Evolutionary conservation across 108 stramenopile genomes (phyloP).

Genomic region (Stephanodiscus triporus): DNA sequence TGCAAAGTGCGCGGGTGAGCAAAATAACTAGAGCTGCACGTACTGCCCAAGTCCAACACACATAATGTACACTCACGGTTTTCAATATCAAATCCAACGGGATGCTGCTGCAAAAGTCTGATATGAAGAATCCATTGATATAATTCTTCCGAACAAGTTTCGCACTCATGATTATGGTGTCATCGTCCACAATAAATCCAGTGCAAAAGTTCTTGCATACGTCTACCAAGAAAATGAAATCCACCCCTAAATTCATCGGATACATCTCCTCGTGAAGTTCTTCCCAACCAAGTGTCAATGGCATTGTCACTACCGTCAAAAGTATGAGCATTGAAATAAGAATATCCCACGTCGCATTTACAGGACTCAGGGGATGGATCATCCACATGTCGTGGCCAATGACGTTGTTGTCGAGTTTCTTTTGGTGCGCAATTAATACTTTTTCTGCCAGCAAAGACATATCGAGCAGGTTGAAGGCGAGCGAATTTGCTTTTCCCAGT

Average conservation of each 20-base stretch:
- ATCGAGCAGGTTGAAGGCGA: slow-evolving; percentile 32
- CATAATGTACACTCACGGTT: slow-evolving; percentile 23
- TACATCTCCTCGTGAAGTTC: slow-evolving; percentile 48
- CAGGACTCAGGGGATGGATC: slow-evolving; percentile 52
- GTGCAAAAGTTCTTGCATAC: slow-evolving; percentile 74
- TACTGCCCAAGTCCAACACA: background rate
- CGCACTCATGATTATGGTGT: slow-evolving; percentile 55
- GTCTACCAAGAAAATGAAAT: slow-evolving; percentile 65
- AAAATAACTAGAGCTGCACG: background rate
- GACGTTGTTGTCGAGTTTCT: slow-evolving; percentile 48
- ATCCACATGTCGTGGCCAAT: slow-evolving; percentile 48
- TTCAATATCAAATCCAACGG: slow-evolving; percentile 54
- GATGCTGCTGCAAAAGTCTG: slow-evolving; percentile 61
- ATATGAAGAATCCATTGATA: slow-evolving; percentile 62
- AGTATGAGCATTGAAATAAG: slow-evolving; percentile 55
- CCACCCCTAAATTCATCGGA: slow-evolving; percentile 55
- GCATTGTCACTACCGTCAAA: slow-evolving; percentile 57
- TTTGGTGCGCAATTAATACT: slow-evolving; percentile 56
- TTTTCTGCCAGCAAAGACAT: slow-evolving; percentile 55
- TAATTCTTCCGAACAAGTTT: slow-evolving; percentile 55
- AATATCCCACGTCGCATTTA: slow-evolving; percentile 58
- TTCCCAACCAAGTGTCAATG: slow-evolving; percentile 64
- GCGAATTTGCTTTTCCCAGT: slow-evolving; percentile 10
- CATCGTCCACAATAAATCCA: slow-evolving; percentile 59
- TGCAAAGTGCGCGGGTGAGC: background rate